phyloP scores from a whole-genome alignment of 225 moss, liverwort and hornwort species.

The Thuidium tamariscinum region DNA sequence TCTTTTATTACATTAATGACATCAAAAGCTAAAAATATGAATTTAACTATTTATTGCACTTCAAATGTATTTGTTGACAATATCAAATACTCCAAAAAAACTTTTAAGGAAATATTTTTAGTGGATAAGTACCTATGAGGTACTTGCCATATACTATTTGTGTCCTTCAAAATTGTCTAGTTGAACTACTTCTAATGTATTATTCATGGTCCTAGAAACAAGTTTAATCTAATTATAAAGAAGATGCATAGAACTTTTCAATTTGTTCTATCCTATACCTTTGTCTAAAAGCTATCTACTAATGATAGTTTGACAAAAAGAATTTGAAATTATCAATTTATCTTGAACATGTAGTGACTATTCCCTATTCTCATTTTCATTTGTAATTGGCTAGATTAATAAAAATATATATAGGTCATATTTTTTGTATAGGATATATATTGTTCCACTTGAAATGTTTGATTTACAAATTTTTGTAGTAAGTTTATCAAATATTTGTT shows the following conservation, averaged over 20 bases:
- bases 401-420: too few relatives aligned
- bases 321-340: background rate
- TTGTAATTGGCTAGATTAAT: too few relatives aligned
- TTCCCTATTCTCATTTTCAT: too few relatives aligned
- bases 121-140: background rate
- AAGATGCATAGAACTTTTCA: background rate
- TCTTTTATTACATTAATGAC: background rate
- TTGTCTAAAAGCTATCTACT: background rate
- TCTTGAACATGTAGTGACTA: background rate
- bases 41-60: background rate
- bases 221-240: background rate
- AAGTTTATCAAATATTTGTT: background rate
- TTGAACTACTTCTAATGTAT: background rate
- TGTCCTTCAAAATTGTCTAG: too few relatives aligned
- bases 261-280: rapidly evolving
- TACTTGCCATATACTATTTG: background rate
- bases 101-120: too few relatives aligned
- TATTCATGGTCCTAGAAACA: background rate
- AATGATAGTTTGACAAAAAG: background rate
- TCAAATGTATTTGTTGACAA: too few relatives aligned
- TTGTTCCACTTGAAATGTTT: background rate
- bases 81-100: too few relatives aligned
- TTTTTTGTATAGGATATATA: too few relatives aligned
- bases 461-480: background rate
- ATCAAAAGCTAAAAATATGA: background rate